These are phyloP conservation scores for Hydrangea macrophylla DNA, from an alignment of 148 eudicot genomes.

Conservation along the genomic window DNA sequence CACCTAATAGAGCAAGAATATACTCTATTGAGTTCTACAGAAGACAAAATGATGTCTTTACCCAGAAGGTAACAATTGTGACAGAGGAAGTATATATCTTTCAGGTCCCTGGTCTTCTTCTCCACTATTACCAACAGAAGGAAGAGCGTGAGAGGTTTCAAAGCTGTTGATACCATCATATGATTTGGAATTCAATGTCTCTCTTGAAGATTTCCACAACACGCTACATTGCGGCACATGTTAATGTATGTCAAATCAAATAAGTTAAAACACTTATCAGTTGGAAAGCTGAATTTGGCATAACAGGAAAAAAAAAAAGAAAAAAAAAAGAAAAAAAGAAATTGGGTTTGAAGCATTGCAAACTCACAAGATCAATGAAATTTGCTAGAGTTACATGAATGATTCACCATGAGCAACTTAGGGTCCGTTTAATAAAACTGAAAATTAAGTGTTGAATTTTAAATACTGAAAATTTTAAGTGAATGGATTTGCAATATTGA, in stretches of 20 bases:
- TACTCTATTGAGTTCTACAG: conserved; percentile 30
- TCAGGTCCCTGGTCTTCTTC: conserved; percentile 28
- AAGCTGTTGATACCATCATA: conserved; percentile 25
- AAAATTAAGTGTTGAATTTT: too few relatives aligned
- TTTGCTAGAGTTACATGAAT: background rate
- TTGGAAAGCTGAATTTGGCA: background rate
- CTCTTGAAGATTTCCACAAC: conserved; percentile 22
- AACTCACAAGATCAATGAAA: background rate
- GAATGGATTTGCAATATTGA: too few relatives aligned
- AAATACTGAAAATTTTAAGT: too few relatives aligned
- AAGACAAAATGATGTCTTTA: conserved; percentile 32
- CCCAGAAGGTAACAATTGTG: conserved; percentile 76
- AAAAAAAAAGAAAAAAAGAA: background rate
- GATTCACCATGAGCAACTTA: too few relatives aligned
- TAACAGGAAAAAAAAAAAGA: too few relatives aligned
- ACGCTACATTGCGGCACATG: conserved; percentile 11
- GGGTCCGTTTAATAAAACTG: too few relatives aligned
- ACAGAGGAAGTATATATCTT: conserved; percentile 44
- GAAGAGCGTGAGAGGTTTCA: conserved; percentile 24
- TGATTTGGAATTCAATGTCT: conserved; percentile 31
- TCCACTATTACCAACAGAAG: conserved; percentile 30
- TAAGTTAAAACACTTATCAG: background rate
- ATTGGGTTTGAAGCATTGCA: background rate
- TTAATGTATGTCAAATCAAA: background rate
- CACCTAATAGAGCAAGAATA: conserved; percentile 56